These are phyloP conservation scores for Chlorokybus atmophyticus DNA, from an alignment of 139 green algal species.

Conservation along the genomic window DNA sequence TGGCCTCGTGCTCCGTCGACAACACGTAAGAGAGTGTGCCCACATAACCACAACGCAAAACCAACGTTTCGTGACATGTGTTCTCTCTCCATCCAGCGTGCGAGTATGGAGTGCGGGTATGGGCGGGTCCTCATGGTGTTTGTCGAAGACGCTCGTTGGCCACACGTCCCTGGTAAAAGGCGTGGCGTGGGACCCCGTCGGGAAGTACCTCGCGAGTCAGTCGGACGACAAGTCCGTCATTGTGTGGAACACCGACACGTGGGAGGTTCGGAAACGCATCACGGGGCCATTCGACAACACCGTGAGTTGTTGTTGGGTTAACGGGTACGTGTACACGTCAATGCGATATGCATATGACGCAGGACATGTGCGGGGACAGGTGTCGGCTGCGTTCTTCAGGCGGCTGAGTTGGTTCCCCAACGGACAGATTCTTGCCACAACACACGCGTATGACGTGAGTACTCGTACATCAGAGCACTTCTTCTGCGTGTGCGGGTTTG, in stretches of 20 bases:
- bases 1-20: slow-evolving; percentile 77
- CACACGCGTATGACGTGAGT: too few relatives aligned
- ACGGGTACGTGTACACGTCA: background rate
- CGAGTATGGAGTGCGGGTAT: slow-evolving; percentile 6
- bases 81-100: too few relatives aligned
- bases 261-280: slow-evolving; percentile 36
- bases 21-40: too few relatives aligned
- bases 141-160: slow-evolving; percentile 32
- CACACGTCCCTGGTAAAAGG: slow-evolving; percentile 85
- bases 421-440: slow-evolving; percentile 47
- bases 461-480: too few relatives aligned
- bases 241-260: slow-evolving; percentile 64
- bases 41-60: too few relatives aligned
- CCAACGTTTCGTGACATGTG: too few relatives aligned
- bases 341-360: background rate
- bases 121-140: slow-evolving; percentile 11
- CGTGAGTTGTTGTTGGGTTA: background rate
- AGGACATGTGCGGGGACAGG: background rate
- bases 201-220: slow-evolving; percentile 68
- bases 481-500: too few relatives aligned
- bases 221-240: slow-evolving; percentile 62
- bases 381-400: slow-evolving; percentile 36
- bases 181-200: slow-evolving; percentile 88
- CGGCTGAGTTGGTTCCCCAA: slow-evolving; percentile 49
- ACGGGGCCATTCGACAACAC: slow-evolving; percentile 35